Base-by-base conservation (phyloP, 352 stramenopile genomes). In the Globisporangium sylvaticum region DNA sequence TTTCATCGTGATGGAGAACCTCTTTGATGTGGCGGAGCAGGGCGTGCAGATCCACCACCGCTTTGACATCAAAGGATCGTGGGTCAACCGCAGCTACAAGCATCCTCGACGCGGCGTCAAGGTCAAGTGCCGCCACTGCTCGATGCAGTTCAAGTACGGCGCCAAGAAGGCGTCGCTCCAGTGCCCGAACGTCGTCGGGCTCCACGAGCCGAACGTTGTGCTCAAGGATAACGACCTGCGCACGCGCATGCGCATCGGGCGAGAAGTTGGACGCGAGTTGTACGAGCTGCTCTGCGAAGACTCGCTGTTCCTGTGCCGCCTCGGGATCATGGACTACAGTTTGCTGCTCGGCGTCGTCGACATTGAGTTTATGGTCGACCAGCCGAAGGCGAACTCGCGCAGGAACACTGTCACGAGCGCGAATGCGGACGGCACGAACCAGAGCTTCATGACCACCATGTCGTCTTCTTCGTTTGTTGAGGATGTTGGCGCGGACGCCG, bases 1-100 rank as follows among this genome's bases (percentile, higher is more conserved):
- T 64, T 97, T 97, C 67, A 83, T 97, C 60, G 89, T 97, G 34
- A 97, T 97, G 91, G 89, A 94, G 61, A 97, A 97, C 58, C 75
- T 97, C 18, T 97, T 97, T 68, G 82, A 88, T 58, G 78, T 87
- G 4, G 84, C 78, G 60, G 73, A 88, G 34, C 62, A 88, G 53
- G 84, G 75, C 1, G 75, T 85, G 58, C 74, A 84, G 54, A 92
- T 97, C 48, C 88, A 97, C 69, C 83, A 96, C 59, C 76, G 81
- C 18, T 97, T 90, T 62, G 91, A 97, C 55, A 93, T 97, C 72
- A 97, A 97, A 64, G 91, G 91, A 1, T 94, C 84, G n/a, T 97
- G 89, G 88, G 82, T 97, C 3, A 94, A 94, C 44, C 86, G 88
- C 27, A 94, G 84, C 64, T 93, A 93, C 73, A 88, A 89, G 59